These are phyloP conservation scores for Iris macrosiphon DNA, from an alignment of 106 monocot species.

Conservation along the genomic window DNA sequence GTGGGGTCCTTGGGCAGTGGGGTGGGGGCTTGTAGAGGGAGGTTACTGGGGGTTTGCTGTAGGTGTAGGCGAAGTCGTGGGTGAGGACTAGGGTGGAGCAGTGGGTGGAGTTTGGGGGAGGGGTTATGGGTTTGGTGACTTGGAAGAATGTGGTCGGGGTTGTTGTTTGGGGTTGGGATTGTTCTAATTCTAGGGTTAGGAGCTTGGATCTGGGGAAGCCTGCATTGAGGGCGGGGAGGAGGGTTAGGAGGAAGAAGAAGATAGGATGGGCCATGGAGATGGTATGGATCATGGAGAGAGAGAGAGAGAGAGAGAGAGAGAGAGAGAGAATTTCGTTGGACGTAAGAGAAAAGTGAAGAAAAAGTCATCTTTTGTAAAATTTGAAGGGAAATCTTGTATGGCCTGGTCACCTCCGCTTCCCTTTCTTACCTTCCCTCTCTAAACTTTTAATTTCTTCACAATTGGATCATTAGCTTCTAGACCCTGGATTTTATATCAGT, in stretches of 20 bases:
- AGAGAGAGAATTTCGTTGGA: too few relatives aligned
- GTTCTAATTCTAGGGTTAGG: not conserved
- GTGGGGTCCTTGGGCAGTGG: constrained; percentile 7
- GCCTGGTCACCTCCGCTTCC: too few relatives aligned
- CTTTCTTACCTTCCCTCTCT: too few relatives aligned
- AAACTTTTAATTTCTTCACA: too few relatives aligned
- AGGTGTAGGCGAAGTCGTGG: constrained; percentile 61
- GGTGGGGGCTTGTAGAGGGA: constrained; percentile 32
- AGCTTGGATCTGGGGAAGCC: not conserved
- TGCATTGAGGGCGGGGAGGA: not conserved
- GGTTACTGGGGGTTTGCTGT: constrained; percentile 35
- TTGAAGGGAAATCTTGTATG: too few relatives aligned
- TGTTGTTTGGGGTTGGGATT: not conserved
- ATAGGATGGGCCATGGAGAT: too few relatives aligned
- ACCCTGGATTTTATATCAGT: too few relatives aligned
- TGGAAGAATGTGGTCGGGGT: constrained; percentile 49
- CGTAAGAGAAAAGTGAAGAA: too few relatives aligned
- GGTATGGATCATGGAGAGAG: too few relatives aligned
- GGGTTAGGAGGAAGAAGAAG: not conserved
- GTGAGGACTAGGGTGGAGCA: constrained; percentile 54
- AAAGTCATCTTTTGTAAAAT: too few relatives aligned
- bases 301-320: too few relatives aligned
- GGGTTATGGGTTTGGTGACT: constrained; percentile 36
- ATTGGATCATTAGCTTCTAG: too few relatives aligned
- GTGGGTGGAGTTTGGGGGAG: constrained; percentile 19